Percentiles rank a stretch among this genome's conserved stretches.
These are phyloP conservation scores for Xenoacremonium recifei DNA, from an alignment of 2,329 filamentous ascomycete species.

Conservation along the genomic window DNA sequence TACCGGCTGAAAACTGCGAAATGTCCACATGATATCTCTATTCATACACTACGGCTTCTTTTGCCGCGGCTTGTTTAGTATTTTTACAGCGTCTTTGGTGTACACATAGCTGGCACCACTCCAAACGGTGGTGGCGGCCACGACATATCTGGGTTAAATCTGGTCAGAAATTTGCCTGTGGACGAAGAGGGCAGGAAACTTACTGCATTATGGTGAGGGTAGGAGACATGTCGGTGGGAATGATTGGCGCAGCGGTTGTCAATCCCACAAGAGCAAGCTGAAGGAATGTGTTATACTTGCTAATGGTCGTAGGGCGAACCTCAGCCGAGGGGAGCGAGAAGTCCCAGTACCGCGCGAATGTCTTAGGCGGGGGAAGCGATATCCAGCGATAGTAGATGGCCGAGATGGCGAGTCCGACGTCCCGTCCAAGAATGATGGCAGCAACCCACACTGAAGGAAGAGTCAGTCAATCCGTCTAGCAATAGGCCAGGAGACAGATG, in stretches of 20 bases:
- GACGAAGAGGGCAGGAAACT: too few species aligned
- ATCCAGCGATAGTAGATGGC: slow-evolving; percentile 97
- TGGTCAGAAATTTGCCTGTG: too few species aligned
- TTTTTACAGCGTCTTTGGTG: slow-evolving; percentile 88
- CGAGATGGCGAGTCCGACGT: slow-evolving; percentile 76
- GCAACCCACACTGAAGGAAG: slow-evolving; percentile 73
- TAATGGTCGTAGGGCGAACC: slow-evolving; percentile 79
- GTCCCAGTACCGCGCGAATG: slow-evolving; percentile 92
- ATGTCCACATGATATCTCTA: too few species aligned
- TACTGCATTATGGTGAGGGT: slow-evolving; percentile 64
- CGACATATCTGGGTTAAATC: slow-evolving; percentile 77
- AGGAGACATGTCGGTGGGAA: slow-evolving; percentile 56
- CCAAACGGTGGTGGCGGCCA: slow-evolving; percentile 88
- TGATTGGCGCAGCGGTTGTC: slow-evolving; percentile 76
- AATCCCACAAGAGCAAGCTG: slow-evolving; percentile 84
- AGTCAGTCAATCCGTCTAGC: neutral
- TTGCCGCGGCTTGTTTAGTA: slow-evolving; percentile 49
- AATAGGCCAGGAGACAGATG: neutral
- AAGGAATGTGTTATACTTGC: slow-evolving; percentile 90
- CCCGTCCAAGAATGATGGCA: slow-evolving; percentile 84
- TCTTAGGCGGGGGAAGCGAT: slow-evolving; percentile 89
- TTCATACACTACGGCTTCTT: slow-evolving; percentile 15
- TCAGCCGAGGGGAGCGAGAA: slow-evolving; percentile 88
- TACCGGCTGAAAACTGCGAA: too few species aligned
- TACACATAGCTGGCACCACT: slow-evolving; percentile 91